Evolutionary conservation across 2,329 filamentous ascomycete genomes (phyloP), one percentile per base, ranked within the genome.

Genomic region (Aspergillus ochraceus): DNA sequence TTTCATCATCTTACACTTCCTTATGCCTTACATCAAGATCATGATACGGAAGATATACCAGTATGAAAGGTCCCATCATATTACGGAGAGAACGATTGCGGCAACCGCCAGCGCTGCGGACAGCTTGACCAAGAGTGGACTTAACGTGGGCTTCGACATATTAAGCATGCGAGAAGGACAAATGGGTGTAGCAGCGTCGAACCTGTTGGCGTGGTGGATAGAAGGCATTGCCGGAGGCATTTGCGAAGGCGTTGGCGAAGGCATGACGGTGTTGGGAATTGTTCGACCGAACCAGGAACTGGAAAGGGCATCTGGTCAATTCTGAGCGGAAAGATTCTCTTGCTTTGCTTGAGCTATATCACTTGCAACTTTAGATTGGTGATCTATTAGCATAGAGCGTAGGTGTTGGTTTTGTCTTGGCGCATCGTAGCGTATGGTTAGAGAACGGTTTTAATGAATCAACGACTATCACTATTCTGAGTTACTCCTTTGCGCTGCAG

Each of bases 191-290:
- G 77, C 80, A 3, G 70, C 90, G 22, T 80, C 83, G 19, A 83
- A 85, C 32, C 69, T 84, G 10, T 80, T 83, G 2, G 71, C 82
- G 3, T 91, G 88, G 85, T 83, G 86, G 67, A 73, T 89, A 1
- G 82, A 88, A 62, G 84, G 86, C 20, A 76, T 91, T 54, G 82
- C 86, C 2, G 87, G 86, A 14, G 90, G 89, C 0, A 77, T 91
- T 47, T 86, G 86, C 66, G 87, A 91, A 65, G 88, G 89, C 6
- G 77, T 81, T 39, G 81, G 79, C 1, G 81, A 86, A 61, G 84
- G 84, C 0, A 77, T 86, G 71, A 70, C 75, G 20, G 74, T 81
- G 47, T 61, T 84, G 52, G 79, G 80, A 8, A 57, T 71, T 42
- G 55, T 64, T 50, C 66, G 55, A 29, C 61, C 66, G 19, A 57